These are phyloP conservation scores for Neltuma alba DNA, from an alignment of 306 rosid species.

Conservation along the genomic window DNA sequence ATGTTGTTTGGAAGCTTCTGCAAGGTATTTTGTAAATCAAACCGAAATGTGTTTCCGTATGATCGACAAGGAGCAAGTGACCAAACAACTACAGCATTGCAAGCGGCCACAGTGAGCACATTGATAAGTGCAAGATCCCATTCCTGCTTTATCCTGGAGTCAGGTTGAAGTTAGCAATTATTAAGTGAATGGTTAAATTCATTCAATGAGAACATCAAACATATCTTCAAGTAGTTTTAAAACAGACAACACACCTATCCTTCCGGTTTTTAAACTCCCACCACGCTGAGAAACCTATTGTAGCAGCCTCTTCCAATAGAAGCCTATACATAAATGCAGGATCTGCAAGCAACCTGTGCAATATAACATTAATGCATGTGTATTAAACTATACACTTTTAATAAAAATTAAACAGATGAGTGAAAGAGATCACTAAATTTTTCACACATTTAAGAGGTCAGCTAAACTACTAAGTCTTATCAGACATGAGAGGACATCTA, in stretches of 20 bases:
- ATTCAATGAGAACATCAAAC: conserved; percentile 25
- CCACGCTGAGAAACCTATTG: conserved; percentile 86
- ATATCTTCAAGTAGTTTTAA: conserved; percentile 26
- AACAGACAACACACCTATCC: conserved; percentile 62
- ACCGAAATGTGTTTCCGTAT: conserved; percentile 89
- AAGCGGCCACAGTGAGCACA: conserved; percentile 90
- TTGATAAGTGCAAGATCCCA: conserved; percentile 98
- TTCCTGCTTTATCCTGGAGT: conserved; percentile 87
- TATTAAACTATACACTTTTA: background rate
- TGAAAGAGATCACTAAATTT: conserved; percentile 3
- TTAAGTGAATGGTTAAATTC: conserved; percentile 15
- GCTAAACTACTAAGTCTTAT: background rate
- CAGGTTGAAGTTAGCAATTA: conserved; percentile 32
- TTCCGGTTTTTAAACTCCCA: conserved; percentile 94
- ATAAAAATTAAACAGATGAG: conserved; percentile 23
- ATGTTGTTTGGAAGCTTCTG: conserved; percentile 99
- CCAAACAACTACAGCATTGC: conserved; percentile 98
- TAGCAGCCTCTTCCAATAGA: conserved; percentile 82
- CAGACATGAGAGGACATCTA: conserved; percentile 19
- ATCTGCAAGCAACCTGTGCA: conserved; percentile 94
- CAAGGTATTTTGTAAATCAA: conserved; percentile 93
- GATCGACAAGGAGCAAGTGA: conserved; percentile 99
- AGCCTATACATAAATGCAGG: conserved; percentile 86
- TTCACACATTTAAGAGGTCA: conserved; percentile 1
- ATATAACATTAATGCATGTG: conserved; percentile 23